phyloP scores from a whole-genome alignment of 331 rosid genomes.

The Quercus lobata region DNA sequence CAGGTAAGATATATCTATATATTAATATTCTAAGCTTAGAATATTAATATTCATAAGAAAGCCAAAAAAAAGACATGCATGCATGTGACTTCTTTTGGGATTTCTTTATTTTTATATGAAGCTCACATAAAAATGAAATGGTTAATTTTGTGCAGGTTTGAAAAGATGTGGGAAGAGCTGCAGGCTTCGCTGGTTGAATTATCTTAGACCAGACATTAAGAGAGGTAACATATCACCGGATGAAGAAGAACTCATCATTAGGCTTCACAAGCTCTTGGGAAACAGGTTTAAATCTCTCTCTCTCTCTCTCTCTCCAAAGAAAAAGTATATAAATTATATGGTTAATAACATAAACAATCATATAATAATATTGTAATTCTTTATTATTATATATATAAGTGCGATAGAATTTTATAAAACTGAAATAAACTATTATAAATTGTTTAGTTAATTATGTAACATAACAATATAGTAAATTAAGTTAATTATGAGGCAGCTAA shows the following conservation, averaged over 20 bases:
- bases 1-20: conserved; percentile 24
- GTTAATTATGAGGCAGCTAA: neutral
- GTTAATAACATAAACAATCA: too few relatives aligned
- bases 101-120: neutral
- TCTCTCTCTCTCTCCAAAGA: neutral
- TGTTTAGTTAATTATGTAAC: too few relatives aligned
- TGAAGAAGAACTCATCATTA: conserved; percentile 74
- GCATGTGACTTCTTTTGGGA: neutral
- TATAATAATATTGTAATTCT: too few relatives aligned
- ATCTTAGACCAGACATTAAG: conserved; percentile 68
- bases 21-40: too few relatives aligned
- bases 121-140: too few relatives aligned
- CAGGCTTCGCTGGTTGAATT: conserved; percentile 76
- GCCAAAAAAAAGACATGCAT: too few relatives aligned
- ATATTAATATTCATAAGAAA: too few relatives aligned
- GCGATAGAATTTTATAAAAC: too few relatives aligned
- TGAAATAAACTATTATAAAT: too few relatives aligned
- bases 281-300: conserved; percentile 39
- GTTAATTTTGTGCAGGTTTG: conserved; percentile 31
- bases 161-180: conserved; percentile 80
- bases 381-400: too few relatives aligned
- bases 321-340: too few relatives aligned
- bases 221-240: conserved; percentile 66
- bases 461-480: neutral
- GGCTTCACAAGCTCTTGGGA: conserved; percentile 74